These are phyloP conservation scores for Musa itinerans DNA, from an alignment of 176 grass and related monocot species.

Conservation along the genomic window DNA sequence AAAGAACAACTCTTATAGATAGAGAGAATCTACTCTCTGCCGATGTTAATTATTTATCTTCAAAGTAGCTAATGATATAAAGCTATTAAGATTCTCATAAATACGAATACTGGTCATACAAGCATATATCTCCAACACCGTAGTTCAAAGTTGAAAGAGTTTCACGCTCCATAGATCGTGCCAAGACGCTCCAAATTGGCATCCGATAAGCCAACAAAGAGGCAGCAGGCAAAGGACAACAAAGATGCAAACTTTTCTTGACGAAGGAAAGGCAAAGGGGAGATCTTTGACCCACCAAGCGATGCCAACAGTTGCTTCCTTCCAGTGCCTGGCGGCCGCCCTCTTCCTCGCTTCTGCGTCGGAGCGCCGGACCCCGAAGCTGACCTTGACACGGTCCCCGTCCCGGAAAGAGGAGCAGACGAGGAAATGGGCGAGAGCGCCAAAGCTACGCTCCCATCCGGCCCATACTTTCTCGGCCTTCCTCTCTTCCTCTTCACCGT, in stretches of 20 bases:
- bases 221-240: neutral
- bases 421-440: slow-evolving; percentile 9
- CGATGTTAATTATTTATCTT: neutral
- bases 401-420: slow-evolving; percentile 14
- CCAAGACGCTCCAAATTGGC: neutral
- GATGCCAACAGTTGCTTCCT: slow-evolving; percentile 39
- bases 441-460: slow-evolving; percentile 8
- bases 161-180: neutral
- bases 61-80: neutral
- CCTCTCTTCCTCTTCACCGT: slow-evolving; percentile 29
- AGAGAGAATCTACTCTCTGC: no score
- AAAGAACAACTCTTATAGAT: neutral
- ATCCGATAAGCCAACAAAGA: neutral
- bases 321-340: slow-evolving; percentile 16
- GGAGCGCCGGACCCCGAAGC: slow-evolving; percentile 4
- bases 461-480: slow-evolving; percentile 23
- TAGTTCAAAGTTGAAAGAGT: neutral
- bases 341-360: slow-evolving; percentile 3
- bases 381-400: neutral
- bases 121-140: neutral
- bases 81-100: neutral
- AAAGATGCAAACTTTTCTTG: neutral
- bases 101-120: neutral
- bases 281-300: slow-evolving; percentile 26
- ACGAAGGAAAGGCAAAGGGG: neutral